Evolutionary conservation across 768 basidiomycete genomes (phyloP), one percentile per base, ranked within the genome.

Genomic region (Dioszegia hungarica): DNA sequence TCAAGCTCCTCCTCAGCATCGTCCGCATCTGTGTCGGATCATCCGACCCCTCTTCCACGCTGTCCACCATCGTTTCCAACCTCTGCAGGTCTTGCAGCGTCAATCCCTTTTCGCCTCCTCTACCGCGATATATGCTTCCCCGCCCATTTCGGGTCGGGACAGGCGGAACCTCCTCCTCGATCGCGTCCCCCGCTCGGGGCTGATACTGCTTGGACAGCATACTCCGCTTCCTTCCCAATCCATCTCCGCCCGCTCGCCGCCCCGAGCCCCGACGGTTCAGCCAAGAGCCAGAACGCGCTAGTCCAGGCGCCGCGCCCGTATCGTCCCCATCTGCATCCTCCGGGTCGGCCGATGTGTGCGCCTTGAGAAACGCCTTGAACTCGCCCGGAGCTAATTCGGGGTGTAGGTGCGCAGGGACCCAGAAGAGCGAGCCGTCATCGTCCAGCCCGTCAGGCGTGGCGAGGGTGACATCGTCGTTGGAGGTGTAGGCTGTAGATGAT

Each of bases 361-460:
- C 89, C 75, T 92, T 89, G 65, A 99, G 84, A 74, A 99, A 97
- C 11, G 86, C 87, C 49, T 90, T 84, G 77, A 99, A 99, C 76
- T 98, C 92, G 44, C 85, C 87, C 22, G 95, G 95, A 0, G 93
- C 94, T 70, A 99, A 89, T 79, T 99, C 95, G 28, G 95, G 95
- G 74, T 98, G 95, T 33, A 97, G 80, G 56, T 87, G 84, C 15
- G 95, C 95, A 51, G 95, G 95, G 27, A 99, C 91, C 95, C 95
- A 99, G 81, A 98, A 98, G 62, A 97, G 84, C 2, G 89, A 86
- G 78, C 94, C 89, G 36, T 67, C 70, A 34, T 67, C 70, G 77
- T 63, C 78, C 44, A 82, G 82, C 10, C 66, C 73, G 31, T 75
- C 73, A 5, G 68, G 68, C 1, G 68, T 61, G 8, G 68, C 52